Evolutionary conservation across 116 monocot genomes (phyloP), one percentile per base, ranked within the genome.

Genomic region (Zostera marina): DNA sequence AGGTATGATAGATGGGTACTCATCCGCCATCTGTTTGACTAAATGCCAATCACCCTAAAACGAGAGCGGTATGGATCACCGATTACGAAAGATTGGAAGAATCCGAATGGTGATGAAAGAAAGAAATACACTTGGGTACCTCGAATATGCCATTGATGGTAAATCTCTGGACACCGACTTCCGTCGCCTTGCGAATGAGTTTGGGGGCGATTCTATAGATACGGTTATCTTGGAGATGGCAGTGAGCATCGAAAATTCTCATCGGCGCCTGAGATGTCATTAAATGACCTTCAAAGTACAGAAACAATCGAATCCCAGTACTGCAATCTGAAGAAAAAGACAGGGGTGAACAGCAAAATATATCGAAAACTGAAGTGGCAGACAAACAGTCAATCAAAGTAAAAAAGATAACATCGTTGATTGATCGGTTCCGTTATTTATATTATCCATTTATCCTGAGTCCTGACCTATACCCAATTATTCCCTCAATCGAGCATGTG

Each of bases 221-320:
- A 16, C 93, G 59, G 0, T 46, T 67, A 62, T 88, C 88, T 46
- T 93, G 88, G 44, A 93, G 84, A 74, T 88, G 93, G 75, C 93
- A 93, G 84, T 93, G 93, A 11, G 88, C 84, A 62, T 88, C 93
- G 71, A 93, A 93, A n/a, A 93, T 69, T 66, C 68, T 77, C 67
- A 76, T 39, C 54, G 58, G n/a, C n/a, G n/a, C n/a, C n/a, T n/a
- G n/a, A n/a, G n/a, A n/a, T n/a, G n/a, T n/a, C n/a, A n/a, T n/a
- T n/a, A n/a, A n/a, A n/a, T n/a, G n/a, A n/a, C n/a, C n/a, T n/a
- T n/a, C n/a, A n/a, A n/a, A n/a, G n/a, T n/a, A n/a, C n/a, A n/a
- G n/a, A n/a, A n/a, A n/a, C n/a, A n/a, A n/a, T n/a, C n/a, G n/a
- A n/a, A n/a, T n/a, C n/a, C n/a, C n/a, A n/a, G n/a, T n/a, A n/a